These are phyloP conservation scores for Colletotrichum costaricense DNA, from an alignment of 2,329 filamentous ascomycete genomes.

Conservation along the genomic window DNA sequence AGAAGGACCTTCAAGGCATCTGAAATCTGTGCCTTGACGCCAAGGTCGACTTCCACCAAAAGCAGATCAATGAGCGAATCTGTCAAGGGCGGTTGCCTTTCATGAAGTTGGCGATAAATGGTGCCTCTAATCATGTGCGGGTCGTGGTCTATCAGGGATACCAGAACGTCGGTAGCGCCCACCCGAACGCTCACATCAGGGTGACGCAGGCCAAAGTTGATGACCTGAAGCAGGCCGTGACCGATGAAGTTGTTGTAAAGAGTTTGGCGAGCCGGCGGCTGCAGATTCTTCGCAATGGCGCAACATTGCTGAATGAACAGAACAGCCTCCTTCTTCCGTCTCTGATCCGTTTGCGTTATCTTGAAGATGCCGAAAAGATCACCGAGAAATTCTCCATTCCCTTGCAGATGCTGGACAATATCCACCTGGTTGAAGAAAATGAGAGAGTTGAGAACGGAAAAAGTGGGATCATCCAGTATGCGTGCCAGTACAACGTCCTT, in stretches of 20 bases:
- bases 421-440: conserved; percentile 99
- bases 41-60: conserved; percentile 89
- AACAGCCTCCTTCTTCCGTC: conserved; percentile 91
- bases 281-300: conserved; percentile 92
- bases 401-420: conserved; percentile 94
- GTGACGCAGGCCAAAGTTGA: conserved; percentile 91
- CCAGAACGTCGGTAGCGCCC: conserved; percentile 92
- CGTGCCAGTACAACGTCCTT: conserved; percentile 98
- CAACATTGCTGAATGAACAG: conserved; percentile 98
- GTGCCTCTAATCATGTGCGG: conserved; percentile 93
- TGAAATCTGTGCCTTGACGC: conserved; percentile 94
- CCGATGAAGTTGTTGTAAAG: conserved; percentile 92
- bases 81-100: conserved; percentile 86
- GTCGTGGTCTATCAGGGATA: conserved; percentile 96
- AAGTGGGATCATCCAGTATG: conserved; percentile 97
- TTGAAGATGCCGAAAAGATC: conserved; percentile 91
- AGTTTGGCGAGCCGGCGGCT: conserved; percentile 81
- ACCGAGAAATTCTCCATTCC: conserved; percentile 79
- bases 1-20: conserved; percentile 95
- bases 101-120: conserved; percentile 90
- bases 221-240: conserved; percentile 88
- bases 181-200: conserved; percentile 86
- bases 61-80: conserved; percentile 94
- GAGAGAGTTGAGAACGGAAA: conserved; percentile 95
- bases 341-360: conserved; percentile 70